phyloP scores from a whole-genome alignment of 2,329 filamentous ascomycete species.

The Fusarium sp. region DNA sequence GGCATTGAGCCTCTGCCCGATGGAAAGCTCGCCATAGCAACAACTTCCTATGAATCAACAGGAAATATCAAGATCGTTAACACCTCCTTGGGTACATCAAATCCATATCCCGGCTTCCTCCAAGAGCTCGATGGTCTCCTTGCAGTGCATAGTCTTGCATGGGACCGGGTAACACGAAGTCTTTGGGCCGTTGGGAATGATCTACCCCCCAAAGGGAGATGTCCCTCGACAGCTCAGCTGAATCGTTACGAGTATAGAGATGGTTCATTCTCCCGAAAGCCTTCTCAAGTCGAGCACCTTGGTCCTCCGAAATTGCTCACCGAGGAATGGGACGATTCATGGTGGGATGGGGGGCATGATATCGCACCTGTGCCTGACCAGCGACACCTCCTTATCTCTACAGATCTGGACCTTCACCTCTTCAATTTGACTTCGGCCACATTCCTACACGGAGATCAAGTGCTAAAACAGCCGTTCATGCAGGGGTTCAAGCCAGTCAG shows the following conservation, averaged over 20 bases:
- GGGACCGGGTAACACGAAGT: not conserved
- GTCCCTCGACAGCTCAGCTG: not conserved
- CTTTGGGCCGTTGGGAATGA: not conserved
- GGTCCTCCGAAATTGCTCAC: not conserved
- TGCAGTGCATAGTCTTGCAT: not conserved
- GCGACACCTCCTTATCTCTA: not conserved
- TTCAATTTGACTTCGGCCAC: not conserved
- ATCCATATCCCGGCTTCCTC: not conserved
- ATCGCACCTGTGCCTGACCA: not conserved
- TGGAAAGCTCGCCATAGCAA: not conserved
- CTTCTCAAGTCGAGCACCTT: not conserved
- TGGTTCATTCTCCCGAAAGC: not conserved
- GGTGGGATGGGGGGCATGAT: not conserved
- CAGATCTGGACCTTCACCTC: not conserved
- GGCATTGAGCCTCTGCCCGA: not conserved
- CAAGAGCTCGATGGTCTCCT: not conserved
- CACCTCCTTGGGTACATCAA: not conserved
- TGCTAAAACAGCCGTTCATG: not conserved
- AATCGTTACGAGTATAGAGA: not conserved
- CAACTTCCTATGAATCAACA: not conserved
- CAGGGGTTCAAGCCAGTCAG: not conserved
- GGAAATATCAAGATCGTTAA: not conserved
- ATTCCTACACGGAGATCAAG: not conserved
- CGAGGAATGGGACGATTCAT: not conserved
- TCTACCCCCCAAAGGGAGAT: not conserved